Base-by-base conservation (phyloP, 306 rosid species). In the Rosa lucieae region DNA sequence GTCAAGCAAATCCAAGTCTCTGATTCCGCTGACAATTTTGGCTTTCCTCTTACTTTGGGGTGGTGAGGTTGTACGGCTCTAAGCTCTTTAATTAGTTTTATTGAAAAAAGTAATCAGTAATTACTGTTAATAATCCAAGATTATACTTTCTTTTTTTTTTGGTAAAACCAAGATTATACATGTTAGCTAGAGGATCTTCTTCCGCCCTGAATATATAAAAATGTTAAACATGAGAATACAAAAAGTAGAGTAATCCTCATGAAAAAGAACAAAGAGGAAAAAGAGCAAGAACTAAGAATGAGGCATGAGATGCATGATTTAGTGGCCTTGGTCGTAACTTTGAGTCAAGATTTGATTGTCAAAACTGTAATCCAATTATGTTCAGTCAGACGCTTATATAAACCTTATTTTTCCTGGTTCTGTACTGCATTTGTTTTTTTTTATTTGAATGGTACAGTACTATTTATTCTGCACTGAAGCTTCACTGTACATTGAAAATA, bases 301-400 rank as follows among this genome's bases (percentile, higher is more conserved):
- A 65, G 81, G 88, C 82, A 86, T 70, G 68, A 62, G 91, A 87
- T 88, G 89, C 92, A 80, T 43, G 78, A 70, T 74, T 74, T 72
- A 79, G 83, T 85, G 88, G 80, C 88, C 81, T 49, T 77, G 49
- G 75, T 74, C 79, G 80, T 49, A 9, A 78, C 46, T 49, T 55
- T 26, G 32, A 46, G 86, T 85, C 86, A 80, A 78, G 79, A 88
- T 84, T 83, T 82, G 74, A 55, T 65, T 43, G 68, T 79, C 71
- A 75, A 80, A 21, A 75, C 48, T 67, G 69, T 55, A 56, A 66
- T 78, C 82, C 68, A 77, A 62, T 52, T 17, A 44, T 32, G 70
- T 55, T 51, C 18, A 10, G 75, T 37, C 62, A 59, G 67, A 65
- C 72, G 70, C 53, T 53, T 51, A 21, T 42, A 40, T 29, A 76